A percentile compares a stretch with the other conserved stretches of the same genome.
Conservation (phyloP, 192 early-diverging fungal genomes). For the Geosiphon pyriformis region DNA sequence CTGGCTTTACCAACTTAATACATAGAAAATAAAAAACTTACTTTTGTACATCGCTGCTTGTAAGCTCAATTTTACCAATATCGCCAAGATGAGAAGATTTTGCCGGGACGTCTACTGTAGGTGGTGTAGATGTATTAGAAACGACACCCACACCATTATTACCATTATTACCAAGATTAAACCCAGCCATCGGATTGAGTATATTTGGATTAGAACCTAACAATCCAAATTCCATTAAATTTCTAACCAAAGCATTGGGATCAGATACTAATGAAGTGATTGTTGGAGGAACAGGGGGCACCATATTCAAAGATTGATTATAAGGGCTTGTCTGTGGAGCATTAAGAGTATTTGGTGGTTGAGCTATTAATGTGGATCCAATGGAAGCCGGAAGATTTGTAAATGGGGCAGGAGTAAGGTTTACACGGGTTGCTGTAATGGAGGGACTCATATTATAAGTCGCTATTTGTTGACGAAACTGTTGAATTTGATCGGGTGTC, state of each 20-base stretch:
- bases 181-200: not conserved
- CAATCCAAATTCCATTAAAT: constrained; percentile 21
- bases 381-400: not conserved
- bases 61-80: constrained; percentile 40
- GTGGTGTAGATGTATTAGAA: not conserved
- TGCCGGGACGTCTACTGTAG: not conserved
- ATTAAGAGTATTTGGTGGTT: not conserved
- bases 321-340: not conserved
- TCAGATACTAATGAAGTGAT: constrained; percentile 1
- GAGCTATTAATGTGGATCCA: not conserved
- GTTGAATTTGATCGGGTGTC: constrained; percentile 39
- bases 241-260: constrained; percentile 15
- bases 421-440: constrained; percentile 5
- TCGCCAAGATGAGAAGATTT: constrained; percentile 13
- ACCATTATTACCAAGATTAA: not conserved
- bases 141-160: constrained; percentile 16
- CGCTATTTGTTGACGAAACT: constrained; percentile 41
- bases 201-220: not conserved
- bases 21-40: constrained; percentile 24
- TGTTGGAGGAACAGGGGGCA: not conserved
- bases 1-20: too few species aligned
- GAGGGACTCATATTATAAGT: constrained; percentile 5
- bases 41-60: constrained; percentile 45
- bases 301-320: not conserved
- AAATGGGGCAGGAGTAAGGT: not conserved